Evolutionary conservation across 805 yeast genomes (phyloP), one percentile per base, ranked within the genome.

Genomic region (Wickerhamiella siamensis): DNA sequence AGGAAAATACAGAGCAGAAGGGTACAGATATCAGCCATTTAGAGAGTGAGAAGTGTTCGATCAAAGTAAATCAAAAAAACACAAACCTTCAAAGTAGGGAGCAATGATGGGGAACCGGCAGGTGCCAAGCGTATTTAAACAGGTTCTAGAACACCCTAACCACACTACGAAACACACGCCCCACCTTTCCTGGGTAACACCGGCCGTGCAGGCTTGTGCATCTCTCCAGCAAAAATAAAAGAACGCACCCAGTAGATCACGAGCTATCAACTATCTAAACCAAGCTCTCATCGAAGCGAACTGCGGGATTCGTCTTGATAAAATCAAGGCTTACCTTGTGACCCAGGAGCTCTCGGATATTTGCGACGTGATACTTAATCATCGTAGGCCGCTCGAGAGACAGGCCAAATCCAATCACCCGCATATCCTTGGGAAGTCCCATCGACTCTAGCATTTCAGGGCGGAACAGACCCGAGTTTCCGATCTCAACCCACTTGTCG

Each of bases 391-490:
- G 79, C 66, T 91, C 99, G 60, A 91, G 72, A 19, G 94, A 81
- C 55, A 91, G 71, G 57, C 99, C 99, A 86, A 94, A 91, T 48
- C 99, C 99, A 51, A 86, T 73, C 10, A 88, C 97, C 61, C 96
- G 74, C 68, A 93, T 64, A 60, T 83, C 81, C 68, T 79, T 79
- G 46, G 98, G 98, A 57, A 91, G 73, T 29, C 99, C 99, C 97
- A 91, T 88, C 36, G 95, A 69, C 67, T 86, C 95, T 60, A 93
- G 72, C 99, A 91, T 91, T 67, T 91, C 99, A 12, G 99, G 98
- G 67, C 99, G 79, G 73, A 91, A 91, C 95, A 91, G 81, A 63
- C 99, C 99, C 16, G 96, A 86, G 71, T 91, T 91, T 63, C 99
- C 99, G 57, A 91, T 88, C 70, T 91, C 99, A 48, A 91, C 98